Evolutionary conservation across 1,284 basidiomycete species (phyloP).

Genomic region (Melampsora occidentalis): DNA sequence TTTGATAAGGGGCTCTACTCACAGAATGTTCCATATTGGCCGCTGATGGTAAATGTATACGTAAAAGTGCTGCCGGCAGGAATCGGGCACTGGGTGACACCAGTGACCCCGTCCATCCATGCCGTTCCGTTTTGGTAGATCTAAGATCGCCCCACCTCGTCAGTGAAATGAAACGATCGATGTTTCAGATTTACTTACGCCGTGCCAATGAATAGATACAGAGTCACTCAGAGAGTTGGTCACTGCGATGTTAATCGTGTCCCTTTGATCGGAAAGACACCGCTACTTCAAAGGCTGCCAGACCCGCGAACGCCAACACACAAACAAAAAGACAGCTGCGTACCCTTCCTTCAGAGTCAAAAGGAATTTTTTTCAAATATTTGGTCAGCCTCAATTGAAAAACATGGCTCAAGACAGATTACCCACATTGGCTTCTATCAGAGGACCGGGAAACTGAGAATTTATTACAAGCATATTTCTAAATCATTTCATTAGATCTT

Average conservation of each 20-base stretch:
- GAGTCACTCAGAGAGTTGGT: constrained; percentile 48
- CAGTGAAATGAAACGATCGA: too few species aligned
- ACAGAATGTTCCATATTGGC: constrained; percentile 57
- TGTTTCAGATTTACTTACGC: constrained; percentile 44
- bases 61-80: constrained; percentile 58
- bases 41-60: constrained; percentile 58
- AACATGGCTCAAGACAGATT: not conserved
- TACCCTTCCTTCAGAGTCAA: not conserved
- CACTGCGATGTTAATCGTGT: constrained; percentile 50
- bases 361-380: not conserved
- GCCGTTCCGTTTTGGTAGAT: constrained; percentile 33
- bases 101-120: constrained; percentile 57
- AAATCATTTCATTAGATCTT: not conserved
- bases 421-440: constrained; percentile 54
- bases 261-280: constrained; percentile 19
- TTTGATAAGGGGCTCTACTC: not conserved
- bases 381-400: not conserved
- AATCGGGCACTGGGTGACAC: constrained; percentile 61
- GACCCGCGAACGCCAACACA: too few species aligned
- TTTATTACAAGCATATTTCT: constrained; percentile 56
- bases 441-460: constrained; percentile 59
- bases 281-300: too few species aligned
- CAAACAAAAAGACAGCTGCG: not conserved
- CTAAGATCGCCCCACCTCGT: not conserved
- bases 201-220: constrained; percentile 52